phyloP scores from a whole-genome alignment of 345 rosid species.

The Angophora floribunda region DNA sequence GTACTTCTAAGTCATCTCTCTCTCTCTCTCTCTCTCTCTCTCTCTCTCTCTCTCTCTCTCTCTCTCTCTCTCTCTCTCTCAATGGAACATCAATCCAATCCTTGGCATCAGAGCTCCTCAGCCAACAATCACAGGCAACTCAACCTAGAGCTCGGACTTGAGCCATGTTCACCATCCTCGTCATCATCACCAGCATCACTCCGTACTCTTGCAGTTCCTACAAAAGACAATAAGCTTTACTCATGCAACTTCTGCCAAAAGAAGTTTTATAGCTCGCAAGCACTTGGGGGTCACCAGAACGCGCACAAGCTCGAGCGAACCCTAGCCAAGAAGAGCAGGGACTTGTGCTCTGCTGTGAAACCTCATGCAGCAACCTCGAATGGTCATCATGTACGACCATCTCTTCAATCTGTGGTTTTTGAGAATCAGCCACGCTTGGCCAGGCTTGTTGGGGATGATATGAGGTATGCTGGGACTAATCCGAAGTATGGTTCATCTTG shows the following conservation, averaged over 20 bases:
- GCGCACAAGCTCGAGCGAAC: slow-evolving; percentile 91
- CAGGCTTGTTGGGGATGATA: neutral
- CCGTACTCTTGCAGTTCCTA: neutral
- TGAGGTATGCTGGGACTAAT: neutral
- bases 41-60: neutral
- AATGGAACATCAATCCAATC: neutral
- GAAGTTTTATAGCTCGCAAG: slow-evolving; percentile 88
- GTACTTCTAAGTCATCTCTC: neutral
- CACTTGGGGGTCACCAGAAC: slow-evolving; percentile 94
- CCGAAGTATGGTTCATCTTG: neutral
- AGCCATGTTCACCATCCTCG: neutral
- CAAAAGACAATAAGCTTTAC: slow-evolving; percentile 16
- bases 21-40: neutral
- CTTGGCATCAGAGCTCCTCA: neutral
- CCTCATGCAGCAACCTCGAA: neutral
- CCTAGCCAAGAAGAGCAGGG: slow-evolving; percentile 76
- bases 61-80: neutral
- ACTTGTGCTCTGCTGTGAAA: slow-evolving; percentile 14
- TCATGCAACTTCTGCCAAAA: slow-evolving; percentile 84
- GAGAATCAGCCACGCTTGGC: neutral
- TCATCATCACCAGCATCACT: slow-evolving; percentile 12
- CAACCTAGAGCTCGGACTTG: neutral
- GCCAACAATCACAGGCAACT: neutral
- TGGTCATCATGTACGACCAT: neutral
- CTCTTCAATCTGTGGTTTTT: neutral